phyloP scores from a whole-genome alignment of 164 flowering plant species.

The Chimonanthus salicifolius region DNA sequence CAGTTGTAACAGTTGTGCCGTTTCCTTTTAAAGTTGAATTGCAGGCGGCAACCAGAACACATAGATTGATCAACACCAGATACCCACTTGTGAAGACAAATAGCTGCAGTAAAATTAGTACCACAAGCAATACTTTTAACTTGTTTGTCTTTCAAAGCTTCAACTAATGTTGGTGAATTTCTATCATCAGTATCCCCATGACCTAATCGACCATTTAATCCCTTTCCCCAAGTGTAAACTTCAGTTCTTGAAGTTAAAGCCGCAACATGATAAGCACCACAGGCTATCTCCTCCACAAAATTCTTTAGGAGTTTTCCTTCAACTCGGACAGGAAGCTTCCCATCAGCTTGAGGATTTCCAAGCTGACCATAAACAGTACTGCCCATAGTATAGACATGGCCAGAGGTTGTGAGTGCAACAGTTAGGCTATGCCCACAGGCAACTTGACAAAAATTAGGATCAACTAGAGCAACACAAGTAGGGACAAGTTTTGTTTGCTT shows the following conservation, averaged over 20 bases:
- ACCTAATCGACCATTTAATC: conserved; percentile 82
- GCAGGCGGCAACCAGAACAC: conserved; percentile 75
- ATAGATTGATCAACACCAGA: conserved; percentile 60
- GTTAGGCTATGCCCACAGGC: conserved; percentile 80
- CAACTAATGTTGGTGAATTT: conserved; percentile 62
- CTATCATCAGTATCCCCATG: conserved; percentile 76
- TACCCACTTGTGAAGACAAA: conserved; percentile 77
- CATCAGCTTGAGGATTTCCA: conserved; percentile 57
- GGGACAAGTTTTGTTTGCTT: conserved; percentile 63
- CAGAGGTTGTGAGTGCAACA: conserved; percentile 65
- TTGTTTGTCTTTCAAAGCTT: conserved; percentile 66
- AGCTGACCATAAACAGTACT: conserved; percentile 69
- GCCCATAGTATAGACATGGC: conserved; percentile 80
- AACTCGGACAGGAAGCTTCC: conserved; percentile 50
- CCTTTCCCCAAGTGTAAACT: conserved; percentile 96
- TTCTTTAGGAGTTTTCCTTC: conserved; percentile 46
- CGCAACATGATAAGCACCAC: conserved; percentile 89
- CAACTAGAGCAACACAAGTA: conserved; percentile 47
- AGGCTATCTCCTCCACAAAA: conserved; percentile 72
- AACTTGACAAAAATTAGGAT: conserved; percentile 51
- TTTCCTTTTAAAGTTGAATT: conserved; percentile 76
- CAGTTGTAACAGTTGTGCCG: conserved; percentile 97
- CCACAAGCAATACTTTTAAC: conserved; percentile 84
- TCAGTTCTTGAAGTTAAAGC: conserved; percentile 78
- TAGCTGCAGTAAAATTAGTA: conserved; percentile 72